Base-by-base conservation (phyloP, 352 stramenopile species). In the Halophytophthora batemanensis region DNA sequence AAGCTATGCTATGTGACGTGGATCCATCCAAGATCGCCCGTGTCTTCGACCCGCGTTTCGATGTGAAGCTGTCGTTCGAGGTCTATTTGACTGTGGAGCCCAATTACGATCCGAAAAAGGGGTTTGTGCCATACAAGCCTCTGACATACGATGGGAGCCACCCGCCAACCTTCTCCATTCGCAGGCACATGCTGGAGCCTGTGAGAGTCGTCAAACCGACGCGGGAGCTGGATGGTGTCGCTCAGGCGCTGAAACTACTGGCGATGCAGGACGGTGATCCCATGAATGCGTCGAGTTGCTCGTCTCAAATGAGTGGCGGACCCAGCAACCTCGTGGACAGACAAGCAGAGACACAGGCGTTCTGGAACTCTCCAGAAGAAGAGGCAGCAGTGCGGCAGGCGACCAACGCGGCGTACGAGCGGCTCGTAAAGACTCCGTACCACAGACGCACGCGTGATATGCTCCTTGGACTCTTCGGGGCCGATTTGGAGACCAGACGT, bases 1-100 rank as follows among this genome's bases (percentile, higher is more conserved):
- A 87, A 38, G 82, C 73, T 33, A 96, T 97, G 86, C 46, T 77
- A 15, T 96, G 87, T 47, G 74, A 74, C 25, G 36, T 77, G 2
- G 64, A 73, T 12, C 41, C 53, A 17, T 45, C 10, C 3, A 69
- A 69, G 36, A n/a, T 73, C 22, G 64, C 69, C 1, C 56, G 61
- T 11, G 58, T 78, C n/a, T 75, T 71, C 51, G 63, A 74, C 40
- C 49, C 62, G 25, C 59, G 40, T 4, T 45, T 57, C 45, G 43
- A 42, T 12, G 6, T 72, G 29, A 75, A 75, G 55, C 45, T 76
- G 35, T 67, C 52, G 5, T 54, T 70, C 18, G 59, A 72, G 44
- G 62, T 54, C 11, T 66, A 70, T 41, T 52, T 70, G 56, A 46
- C 61, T 11, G 45, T 70, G 18, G 46, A 64, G 17, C 45, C 56